Evolutionary conservation across 768 basidiomycete species (phyloP).

Genomic region (Amanita brunnescens): DNA sequence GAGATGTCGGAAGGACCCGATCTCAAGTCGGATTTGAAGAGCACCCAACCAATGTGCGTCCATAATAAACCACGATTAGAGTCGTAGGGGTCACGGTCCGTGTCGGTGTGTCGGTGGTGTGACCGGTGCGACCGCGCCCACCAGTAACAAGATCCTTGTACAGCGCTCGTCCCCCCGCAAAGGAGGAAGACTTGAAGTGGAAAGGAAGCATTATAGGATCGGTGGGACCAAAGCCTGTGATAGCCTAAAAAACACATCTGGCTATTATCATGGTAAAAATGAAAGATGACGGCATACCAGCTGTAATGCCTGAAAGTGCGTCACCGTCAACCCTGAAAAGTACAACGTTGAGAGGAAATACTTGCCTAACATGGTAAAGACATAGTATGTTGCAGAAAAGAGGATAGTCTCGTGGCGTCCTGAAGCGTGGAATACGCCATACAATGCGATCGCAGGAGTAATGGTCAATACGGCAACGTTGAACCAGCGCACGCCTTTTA

Average conservation of each 20-base stretch:
- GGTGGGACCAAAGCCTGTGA: constrained; percentile 82
- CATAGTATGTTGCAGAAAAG: constrained; percentile 66
- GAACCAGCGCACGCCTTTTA: constrained; percentile 65
- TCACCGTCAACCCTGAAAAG: constrained; percentile 6
- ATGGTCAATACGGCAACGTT: constrained; percentile 61
- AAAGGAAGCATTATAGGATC: constrained; percentile 70
- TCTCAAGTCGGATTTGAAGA: constrained; percentile 64
- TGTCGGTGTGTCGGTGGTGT: constrained; percentile 80
- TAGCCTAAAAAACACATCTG: constrained; percentile 38
- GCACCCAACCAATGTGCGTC: constrained; percentile 82
- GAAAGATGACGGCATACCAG: constrained; percentile 21
- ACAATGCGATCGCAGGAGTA: constrained; percentile 63
- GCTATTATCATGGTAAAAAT: neutral
- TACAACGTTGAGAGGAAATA: constrained; percentile 2
- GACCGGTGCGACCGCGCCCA: constrained; percentile 81
- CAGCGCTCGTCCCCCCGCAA: constrained; percentile 70
- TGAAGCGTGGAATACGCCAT: constrained; percentile 49
- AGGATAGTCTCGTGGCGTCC: constrained; percentile 42
- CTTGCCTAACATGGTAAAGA: constrained; percentile 80
- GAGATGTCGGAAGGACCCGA: constrained; percentile 68
- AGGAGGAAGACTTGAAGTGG: constrained; percentile 65
- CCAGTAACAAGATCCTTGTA: constrained; percentile 84
- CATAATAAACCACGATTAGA: constrained; percentile 69
- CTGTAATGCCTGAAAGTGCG: constrained; percentile 36
- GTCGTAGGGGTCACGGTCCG: constrained; percentile 79